Conservation (phyloP, 2,329 filamentous ascomycete genomes). For the Massarina eburnea region DNA sequence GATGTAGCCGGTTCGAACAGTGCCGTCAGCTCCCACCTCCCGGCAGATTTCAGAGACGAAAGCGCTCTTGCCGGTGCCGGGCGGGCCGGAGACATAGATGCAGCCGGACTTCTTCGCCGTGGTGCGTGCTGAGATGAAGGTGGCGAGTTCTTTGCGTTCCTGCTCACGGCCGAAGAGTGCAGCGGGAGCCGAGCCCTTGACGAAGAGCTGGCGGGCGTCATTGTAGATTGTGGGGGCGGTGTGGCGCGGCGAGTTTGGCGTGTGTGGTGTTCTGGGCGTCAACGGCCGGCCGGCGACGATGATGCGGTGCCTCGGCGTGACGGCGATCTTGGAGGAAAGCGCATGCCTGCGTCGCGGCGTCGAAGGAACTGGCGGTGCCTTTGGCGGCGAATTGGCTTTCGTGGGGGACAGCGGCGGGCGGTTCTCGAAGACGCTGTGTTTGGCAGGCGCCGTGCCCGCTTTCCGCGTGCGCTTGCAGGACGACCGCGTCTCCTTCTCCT, state of each 20-base stretch:
- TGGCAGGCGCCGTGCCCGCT: conserved; percentile 47
- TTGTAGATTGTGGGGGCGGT: conserved; percentile 79
- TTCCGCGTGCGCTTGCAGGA: conserved; percentile 39
- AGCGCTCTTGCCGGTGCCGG: conserved; percentile 95
- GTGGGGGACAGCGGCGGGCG: conserved; percentile 48
- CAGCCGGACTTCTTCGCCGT: conserved; percentile 70
- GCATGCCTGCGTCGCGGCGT: conserved; percentile 81
- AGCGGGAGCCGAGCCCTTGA: conserved; percentile 73
- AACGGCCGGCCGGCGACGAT: conserved; percentile 73
- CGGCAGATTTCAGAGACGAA: conserved; percentile 80
- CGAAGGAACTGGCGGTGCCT: conserved; percentile 60
- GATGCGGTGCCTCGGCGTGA: conserved; percentile 82
- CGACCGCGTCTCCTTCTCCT: conserved; percentile 20
- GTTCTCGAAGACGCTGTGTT: conserved; percentile 49
- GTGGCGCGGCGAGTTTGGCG: conserved; percentile 67
- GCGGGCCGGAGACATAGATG: conserved; percentile 92
- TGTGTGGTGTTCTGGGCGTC: conserved; percentile 77
- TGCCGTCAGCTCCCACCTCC: conserved; percentile 53
- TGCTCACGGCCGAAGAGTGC: conserved; percentile 76
- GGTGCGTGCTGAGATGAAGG: conserved; percentile 68
- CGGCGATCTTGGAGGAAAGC: conserved; percentile 66
- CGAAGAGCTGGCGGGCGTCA: conserved; percentile 82
- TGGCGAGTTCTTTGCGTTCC: conserved; percentile 65
- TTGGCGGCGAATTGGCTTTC: conserved; percentile 51
- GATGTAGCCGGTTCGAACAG: conserved; percentile 73